Evolutionary conservation across 805 yeast species (phyloP).

Genomic region (Saccharomyces mikatae): DNA sequence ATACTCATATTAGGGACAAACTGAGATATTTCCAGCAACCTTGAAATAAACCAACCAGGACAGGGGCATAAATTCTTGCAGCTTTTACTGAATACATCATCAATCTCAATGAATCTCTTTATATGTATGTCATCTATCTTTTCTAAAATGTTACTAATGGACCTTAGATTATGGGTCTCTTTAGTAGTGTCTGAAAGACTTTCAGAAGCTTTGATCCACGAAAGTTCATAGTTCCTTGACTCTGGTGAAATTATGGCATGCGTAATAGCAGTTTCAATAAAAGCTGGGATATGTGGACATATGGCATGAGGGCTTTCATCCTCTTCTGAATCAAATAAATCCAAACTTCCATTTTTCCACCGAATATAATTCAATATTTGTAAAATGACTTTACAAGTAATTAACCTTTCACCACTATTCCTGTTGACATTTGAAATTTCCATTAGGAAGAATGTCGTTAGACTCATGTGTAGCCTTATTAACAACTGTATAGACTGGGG

Average conservation of each 20-base stretch:
- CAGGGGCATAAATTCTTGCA: constrained; percentile 60
- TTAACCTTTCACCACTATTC: constrained; percentile 50
- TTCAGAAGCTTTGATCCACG: constrained; percentile 59
- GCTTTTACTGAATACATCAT: constrained; percentile 27
- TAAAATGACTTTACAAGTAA: constrained; percentile 61
- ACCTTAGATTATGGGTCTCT: constrained; percentile 20
- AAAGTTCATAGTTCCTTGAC: constrained; percentile 55
- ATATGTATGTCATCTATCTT: constrained; percentile 16
- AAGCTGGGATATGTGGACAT: constrained; percentile 63
- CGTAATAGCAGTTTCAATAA: constrained; percentile 70
- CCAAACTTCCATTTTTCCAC: constrained; percentile 54
- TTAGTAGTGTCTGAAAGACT: constrained; percentile 11
- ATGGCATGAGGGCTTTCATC: constrained; percentile 15
- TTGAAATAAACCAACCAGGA: constrained; percentile 83
- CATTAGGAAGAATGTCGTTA: constrained; percentile 53
- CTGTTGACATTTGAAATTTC: constrained; percentile 60
- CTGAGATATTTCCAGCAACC: constrained; percentile 66
- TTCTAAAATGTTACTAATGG: constrained; percentile 21
- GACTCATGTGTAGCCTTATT: constrained; percentile 56
- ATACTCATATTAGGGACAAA: constrained; percentile 73
- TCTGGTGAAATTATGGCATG: constrained; percentile 76
- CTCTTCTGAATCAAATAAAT: constrained; percentile 35
- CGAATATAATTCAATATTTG: constrained; percentile 57
- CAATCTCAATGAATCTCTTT: constrained; percentile 28
- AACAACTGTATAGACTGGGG: constrained; percentile 65